Evolutionary conservation across 306 rosid genomes (phyloP).

Genomic region (Bauhinia variegata): DNA sequence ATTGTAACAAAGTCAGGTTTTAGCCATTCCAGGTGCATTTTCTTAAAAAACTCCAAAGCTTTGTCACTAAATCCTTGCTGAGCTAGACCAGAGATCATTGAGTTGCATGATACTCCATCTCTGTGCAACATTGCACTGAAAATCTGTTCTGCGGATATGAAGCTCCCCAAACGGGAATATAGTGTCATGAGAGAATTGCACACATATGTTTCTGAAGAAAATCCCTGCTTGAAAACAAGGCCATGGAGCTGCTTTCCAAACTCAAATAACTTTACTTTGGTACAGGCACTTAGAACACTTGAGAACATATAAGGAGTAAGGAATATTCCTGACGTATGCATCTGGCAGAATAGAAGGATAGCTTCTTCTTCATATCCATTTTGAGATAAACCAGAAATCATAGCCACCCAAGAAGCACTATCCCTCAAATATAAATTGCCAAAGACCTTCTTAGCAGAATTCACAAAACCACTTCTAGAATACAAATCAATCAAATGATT

Average conservation of each 20-base stretch:
- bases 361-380: slow-evolving; percentile 72
- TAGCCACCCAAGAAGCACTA: slow-evolving; percentile 88
- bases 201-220: slow-evolving; percentile 70
- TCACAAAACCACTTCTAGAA: slow-evolving; percentile 56
- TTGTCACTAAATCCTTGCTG: slow-evolving; percentile 65
- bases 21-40: slow-evolving; percentile 65
- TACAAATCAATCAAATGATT: slow-evolving; percentile 75
- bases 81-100: slow-evolving; percentile 84
- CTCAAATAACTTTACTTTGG: slow-evolving; percentile 53
- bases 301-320: slow-evolving; percentile 83
- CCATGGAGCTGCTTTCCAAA: slow-evolving; percentile 79
- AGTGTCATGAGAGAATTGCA: slow-evolving; percentile 85
- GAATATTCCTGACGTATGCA: slow-evolving; percentile 59
- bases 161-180: slow-evolving; percentile 66
- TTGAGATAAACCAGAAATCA: slow-evolving; percentile 82
- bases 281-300: slow-evolving; percentile 77
- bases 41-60: slow-evolving; percentile 65
- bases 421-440: slow-evolving; percentile 49
- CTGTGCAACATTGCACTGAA: slow-evolving; percentile 61
- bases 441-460: slow-evolving; percentile 72
- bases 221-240: slow-evolving; percentile 74
- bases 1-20: slow-evolving; percentile 79
- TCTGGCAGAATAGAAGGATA: slow-evolving; percentile 63
- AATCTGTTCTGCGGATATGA: slow-evolving; percentile 61
- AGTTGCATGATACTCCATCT: slow-evolving; percentile 82